Evolutionary conservation across 768 basidiomycete genomes (phyloP), one percentile per base, ranked within the genome.

Genomic region (Termitomyces sp.): DNA sequence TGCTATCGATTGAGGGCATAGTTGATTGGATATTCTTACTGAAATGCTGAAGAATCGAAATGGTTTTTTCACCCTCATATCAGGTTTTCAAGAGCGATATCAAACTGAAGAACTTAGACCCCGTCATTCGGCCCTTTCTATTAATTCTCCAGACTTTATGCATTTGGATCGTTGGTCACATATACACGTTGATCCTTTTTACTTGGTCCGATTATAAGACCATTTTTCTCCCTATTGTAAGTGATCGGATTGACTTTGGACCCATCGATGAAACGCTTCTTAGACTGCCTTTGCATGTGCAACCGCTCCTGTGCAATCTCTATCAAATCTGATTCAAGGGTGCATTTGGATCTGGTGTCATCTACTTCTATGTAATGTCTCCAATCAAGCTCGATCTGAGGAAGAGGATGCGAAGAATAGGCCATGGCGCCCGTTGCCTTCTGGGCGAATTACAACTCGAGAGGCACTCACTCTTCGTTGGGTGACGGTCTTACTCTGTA

Each of bases 401-500:
- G 71, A 72, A 11, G 79, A 80, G 62, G 79, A 80, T 55, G 67
- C 60, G 23, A 43, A 67, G 46, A 80, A 80, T 63, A 77, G 79
- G 52, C 66, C 72, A 12, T 71, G 69, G 68, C 59, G 76, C 7
- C 76, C 76, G 3, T 47, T 77, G 3, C 74, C 76, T 5, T 60
- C 75, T 0, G 63, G 69, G 9, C 66, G 71, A 9, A 65, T 77
- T 12, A 59, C 68, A 3, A 32, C 61, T 11, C 3, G 32, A 3
- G 44, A 61, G 2, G 65, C 71, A 6, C 41, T 55, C 3, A 35
- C 56, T 3, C 58, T 75, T 17, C 70, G 76, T 7, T 76, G 72
- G 72, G 58, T 41, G 5, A 62, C 73, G 37, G 52, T 73, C 11
- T 39, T 61, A 8, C 3, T 66, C 4, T 75, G 73, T 55, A 52